A percentile compares a stretch with the other conserved stretches of the same genome.
These are phyloP conservation scores for Podospora didyma DNA, from an alignment of 495 filamentous ascomycete species.

Conservation along the genomic window DNA sequence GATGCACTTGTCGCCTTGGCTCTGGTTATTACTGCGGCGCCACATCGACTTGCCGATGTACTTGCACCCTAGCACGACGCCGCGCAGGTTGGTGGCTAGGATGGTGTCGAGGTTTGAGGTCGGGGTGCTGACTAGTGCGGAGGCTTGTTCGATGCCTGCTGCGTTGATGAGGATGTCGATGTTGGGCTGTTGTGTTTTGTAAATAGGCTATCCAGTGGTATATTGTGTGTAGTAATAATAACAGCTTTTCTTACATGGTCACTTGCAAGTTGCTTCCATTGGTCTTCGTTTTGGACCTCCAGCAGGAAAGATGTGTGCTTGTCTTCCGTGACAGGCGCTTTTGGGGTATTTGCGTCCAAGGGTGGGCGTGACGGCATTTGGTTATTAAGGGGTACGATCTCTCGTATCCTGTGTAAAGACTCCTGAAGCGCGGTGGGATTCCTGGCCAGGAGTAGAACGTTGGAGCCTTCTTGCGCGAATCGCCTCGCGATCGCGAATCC, in stretches of 20 bases:
- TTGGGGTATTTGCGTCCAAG: too few relatives aligned
- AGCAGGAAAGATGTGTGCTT: background rate
- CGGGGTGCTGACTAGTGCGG: slow-evolving; percentile 49
- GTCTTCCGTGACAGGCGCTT: too few relatives aligned
- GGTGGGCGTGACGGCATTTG: too few relatives aligned
- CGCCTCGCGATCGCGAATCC: slow-evolving; percentile 56
- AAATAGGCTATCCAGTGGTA: too few relatives aligned
- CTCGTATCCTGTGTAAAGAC: slow-evolving; percentile 8
- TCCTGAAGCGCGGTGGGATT: slow-evolving; percentile 34
- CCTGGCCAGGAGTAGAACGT: slow-evolving; percentile 53
- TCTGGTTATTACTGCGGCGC: too few relatives aligned
- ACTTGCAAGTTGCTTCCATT: background rate
- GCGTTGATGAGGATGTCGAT: slow-evolving; percentile 74
- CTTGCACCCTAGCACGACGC: slow-evolving; percentile 63
- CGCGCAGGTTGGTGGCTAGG: slow-evolving; percentile 65
- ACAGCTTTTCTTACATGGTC: background rate
- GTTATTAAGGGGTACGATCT: background rate
- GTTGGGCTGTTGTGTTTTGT: slow-evolving; percentile 1
- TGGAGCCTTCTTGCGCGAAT: slow-evolving; percentile 61
- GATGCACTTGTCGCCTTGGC: slow-evolving; percentile 53
- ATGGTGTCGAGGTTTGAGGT: slow-evolving; percentile 41
- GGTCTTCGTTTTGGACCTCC: background rate
- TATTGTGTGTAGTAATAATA: too few relatives aligned
- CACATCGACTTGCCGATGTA: slow-evolving; percentile 49
- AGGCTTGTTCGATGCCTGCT: slow-evolving; percentile 62